Evolutionary conservation across 352 stramenopile species (phyloP).

Genomic region (Thraustochytrium striatum): DNA sequence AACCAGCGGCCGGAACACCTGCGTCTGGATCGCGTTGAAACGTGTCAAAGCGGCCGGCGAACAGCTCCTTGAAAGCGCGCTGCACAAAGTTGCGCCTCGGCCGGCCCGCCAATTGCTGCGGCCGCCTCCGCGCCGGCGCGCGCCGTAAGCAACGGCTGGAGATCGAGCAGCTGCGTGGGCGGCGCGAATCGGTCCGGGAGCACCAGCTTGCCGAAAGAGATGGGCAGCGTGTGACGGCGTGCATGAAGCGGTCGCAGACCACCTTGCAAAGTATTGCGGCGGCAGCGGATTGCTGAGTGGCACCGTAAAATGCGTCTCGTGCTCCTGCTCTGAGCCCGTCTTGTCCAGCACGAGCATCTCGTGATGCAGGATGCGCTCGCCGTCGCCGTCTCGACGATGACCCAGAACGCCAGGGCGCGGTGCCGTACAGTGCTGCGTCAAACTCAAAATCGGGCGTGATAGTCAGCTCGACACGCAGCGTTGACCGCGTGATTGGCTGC

Average conservation of each 20-base stretch:
- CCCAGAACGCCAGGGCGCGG: constrained; percentile 89
- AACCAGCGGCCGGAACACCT: constrained; percentile 95
- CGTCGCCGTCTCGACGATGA: constrained; percentile 98
- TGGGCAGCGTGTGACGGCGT: constrained; percentile 88
- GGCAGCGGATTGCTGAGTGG: constrained; percentile 94
- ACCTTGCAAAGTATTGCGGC: constrained; percentile 95
- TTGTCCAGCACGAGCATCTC: constrained; percentile 91
- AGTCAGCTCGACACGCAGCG: constrained; percentile 90
- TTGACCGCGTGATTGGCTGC: constrained; percentile 94
- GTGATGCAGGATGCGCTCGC: constrained; percentile 95
- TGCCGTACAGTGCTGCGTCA: constrained; percentile 79
- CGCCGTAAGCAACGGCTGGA: constrained; percentile 88
- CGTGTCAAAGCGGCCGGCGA: constrained; percentile 66
- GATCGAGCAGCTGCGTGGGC: constrained; percentile 93
- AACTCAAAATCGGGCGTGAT: constrained; percentile 96
- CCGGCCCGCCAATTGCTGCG: constrained; percentile 66
- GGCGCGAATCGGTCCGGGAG: constrained; percentile 96
- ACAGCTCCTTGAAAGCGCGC: constrained; percentile 61
- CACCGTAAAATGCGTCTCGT: constrained; percentile 80
- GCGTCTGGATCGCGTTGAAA: constrained; percentile 99
- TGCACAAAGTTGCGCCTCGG: not conserved
- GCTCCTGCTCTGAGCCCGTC: constrained; percentile 70
- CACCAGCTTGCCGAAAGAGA: constrained; percentile 98
- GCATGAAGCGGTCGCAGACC: constrained; percentile 96
- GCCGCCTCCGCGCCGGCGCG: not conserved